These are phyloP conservation scores for Chytriomyces hyalinus DNA, from an alignment of 192 early-diverging fungal species.

Conservation along the genomic window DNA sequence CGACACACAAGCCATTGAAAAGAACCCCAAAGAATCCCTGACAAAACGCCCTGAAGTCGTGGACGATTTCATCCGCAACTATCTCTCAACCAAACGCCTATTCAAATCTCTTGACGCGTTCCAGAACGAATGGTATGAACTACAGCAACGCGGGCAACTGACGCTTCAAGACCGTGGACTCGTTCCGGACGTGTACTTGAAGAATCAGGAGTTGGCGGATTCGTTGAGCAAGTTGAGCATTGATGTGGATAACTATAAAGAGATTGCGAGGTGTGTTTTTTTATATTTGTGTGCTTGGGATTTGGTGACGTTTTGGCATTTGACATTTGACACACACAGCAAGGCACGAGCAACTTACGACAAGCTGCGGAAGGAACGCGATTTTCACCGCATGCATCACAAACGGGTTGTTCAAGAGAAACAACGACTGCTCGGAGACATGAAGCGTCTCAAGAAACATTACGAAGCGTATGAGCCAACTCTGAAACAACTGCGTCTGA, in stretches of 20 bases:
- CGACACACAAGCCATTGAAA: conserved; percentile 9
- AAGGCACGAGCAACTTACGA: conserved; percentile 65
- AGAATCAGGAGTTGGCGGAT: conserved; percentile 60
- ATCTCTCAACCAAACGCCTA: conserved; percentile 55
- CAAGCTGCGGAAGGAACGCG: conserved; percentile 61
- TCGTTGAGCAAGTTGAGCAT: conserved; percentile 51
- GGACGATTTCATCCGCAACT: conserved; percentile 67
- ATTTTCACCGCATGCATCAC: conserved; percentile 69
- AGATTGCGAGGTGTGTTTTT: conserved; percentile 55
- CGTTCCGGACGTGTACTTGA: conserved; percentile 63
- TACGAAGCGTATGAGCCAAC: conserved; percentile 57
- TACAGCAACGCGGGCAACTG: conserved; percentile 53
- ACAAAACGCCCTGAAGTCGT: conserved; percentile 61
- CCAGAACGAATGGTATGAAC: conserved; percentile 69
- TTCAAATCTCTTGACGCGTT: conserved; percentile 60
- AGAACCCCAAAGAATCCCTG: conserved; percentile 35
- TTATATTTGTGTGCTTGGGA: background rate
- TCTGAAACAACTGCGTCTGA: conserved; percentile 46
- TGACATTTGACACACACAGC: conserved; percentile 29
- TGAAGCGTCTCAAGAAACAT: conserved; percentile 62
- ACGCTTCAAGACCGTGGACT: conserved; percentile 49
- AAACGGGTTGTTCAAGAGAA: conserved; percentile 67
- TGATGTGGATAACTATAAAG: conserved; percentile 62
- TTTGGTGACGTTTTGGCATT: too few species aligned
- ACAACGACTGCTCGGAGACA: conserved; percentile 52